Conservation (phyloP, 495 filamentous ascomycete species). For the Bombardia bombarda region DNA sequence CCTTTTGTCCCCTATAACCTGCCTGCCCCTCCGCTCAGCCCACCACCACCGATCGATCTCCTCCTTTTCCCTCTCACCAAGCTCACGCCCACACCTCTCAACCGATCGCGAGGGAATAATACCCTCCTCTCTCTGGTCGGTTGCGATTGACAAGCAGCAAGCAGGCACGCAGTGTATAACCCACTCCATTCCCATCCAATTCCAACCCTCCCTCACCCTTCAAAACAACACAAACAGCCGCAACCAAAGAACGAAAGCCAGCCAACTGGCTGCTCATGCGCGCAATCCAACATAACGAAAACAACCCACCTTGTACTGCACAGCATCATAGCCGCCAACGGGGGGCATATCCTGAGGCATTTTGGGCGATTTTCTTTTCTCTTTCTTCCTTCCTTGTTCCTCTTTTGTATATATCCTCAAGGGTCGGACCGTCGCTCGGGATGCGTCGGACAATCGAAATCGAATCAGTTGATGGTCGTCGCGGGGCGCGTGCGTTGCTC, state of each 20-base stretch:
- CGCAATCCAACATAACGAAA: neutral
- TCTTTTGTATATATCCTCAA: neutral
- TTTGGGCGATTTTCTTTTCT: constrained; percentile 19
- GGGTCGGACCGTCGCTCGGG: neutral
- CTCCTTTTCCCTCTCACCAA: too few relatives aligned
- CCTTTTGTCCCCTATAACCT: too few relatives aligned
- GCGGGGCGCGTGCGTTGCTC: neutral
- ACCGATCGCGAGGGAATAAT: too few relatives aligned
- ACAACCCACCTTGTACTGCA: constrained; percentile 83
- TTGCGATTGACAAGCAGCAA: too few relatives aligned
- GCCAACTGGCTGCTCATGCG: neutral
- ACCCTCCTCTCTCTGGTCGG: too few relatives aligned
- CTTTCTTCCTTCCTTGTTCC: neutral
- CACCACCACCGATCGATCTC: too few relatives aligned
- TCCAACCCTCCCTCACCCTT: neutral
- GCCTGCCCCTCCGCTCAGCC: too few relatives aligned
- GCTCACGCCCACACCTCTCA: too few relatives aligned
- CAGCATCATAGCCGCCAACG: constrained; percentile 81
- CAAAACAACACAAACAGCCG: neutral
- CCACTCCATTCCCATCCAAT: too few relatives aligned
- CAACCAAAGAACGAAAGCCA: neutral
- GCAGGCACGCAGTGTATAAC: too few relatives aligned
- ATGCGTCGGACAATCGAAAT: neutral
- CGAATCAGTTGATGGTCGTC: too few relatives aligned
- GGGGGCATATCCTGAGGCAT: constrained; percentile 93